Evolutionary conservation across 2,329 filamentous ascomycete species (phyloP).

Genomic region (Pseudogymnoascus sp.): DNA sequence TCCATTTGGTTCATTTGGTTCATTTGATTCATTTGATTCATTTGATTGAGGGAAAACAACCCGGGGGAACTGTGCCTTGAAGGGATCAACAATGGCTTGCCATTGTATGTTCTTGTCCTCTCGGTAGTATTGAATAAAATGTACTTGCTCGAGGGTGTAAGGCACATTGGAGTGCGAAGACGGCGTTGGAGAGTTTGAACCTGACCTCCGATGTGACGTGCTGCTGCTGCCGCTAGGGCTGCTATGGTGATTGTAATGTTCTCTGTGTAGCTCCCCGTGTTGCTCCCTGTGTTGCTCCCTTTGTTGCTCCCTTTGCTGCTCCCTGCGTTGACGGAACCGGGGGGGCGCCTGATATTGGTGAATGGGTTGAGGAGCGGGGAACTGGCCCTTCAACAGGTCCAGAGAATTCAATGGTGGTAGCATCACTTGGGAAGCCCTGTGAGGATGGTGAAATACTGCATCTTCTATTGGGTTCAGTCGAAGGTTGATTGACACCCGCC

Average conservation of each 20-base stretch:
- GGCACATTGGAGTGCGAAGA: neutral
- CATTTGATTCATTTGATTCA: neutral
- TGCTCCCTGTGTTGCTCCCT: too few relatives aligned
- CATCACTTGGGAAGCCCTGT: neutral
- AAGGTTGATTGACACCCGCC: neutral
- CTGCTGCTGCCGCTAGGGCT: neutral
- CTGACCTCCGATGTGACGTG: neutral
- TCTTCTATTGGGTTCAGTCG: neutral
- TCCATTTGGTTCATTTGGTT: neutral
- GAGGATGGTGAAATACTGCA: neutral
- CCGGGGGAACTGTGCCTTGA: neutral
- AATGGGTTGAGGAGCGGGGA: neutral
- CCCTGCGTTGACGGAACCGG: neutral
- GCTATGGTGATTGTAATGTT: neutral
- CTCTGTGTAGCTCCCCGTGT: too few relatives aligned
- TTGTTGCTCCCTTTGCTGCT: too few relatives aligned
- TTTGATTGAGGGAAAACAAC: neutral
- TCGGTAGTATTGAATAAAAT: constrained; percentile 10
- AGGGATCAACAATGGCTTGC: neutral
- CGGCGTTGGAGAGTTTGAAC: neutral
- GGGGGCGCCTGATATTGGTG: neutral
- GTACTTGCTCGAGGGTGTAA: constrained; percentile 6
- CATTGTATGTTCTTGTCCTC: constrained; percentile 5
- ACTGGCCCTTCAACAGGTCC: neutral
- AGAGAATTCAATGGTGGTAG: neutral